Conservation (phyloP, 108 stramenopile species). For the Cyclotella choctawhatcheeana region DNA sequence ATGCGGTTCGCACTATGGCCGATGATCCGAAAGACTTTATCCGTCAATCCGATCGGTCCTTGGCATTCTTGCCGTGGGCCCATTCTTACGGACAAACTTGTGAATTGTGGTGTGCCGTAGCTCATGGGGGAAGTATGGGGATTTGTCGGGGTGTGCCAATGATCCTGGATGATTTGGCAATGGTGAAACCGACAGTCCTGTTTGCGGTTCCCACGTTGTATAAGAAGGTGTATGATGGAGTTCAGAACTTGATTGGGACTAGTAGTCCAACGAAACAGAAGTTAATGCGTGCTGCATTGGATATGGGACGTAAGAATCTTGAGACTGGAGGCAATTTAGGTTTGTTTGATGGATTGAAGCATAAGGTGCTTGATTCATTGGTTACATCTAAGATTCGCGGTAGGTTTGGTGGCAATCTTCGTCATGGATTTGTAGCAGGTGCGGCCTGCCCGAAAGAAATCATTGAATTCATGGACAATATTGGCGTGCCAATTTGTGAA, state of each 20-base stretch:
- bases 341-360: slow-evolving; percentile 57
- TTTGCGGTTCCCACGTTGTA: slow-evolving; percentile 96
- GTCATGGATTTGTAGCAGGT: slow-evolving; percentile 87
- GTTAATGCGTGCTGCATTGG: slow-evolving; percentile 82
- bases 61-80: slow-evolving; percentile 97
- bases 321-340: slow-evolving; percentile 60
- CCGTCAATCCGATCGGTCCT: slow-evolving; percentile 75
- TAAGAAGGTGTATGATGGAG: slow-evolving; percentile 96
- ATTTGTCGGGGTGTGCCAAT: slow-evolving; percentile 83
- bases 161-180: slow-evolving; percentile 81
- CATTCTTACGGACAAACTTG: slow-evolving; percentile 95
- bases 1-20: slow-evolving; percentile 72
- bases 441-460: slow-evolving; percentile 92
- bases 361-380: slow-evolving; percentile 72
- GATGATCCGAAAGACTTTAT: slow-evolving; percentile 85
- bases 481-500: slow-evolving; percentile 92
- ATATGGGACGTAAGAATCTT: slow-evolving; percentile 67
- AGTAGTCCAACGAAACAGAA: slow-evolving; percentile 72
- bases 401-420: slow-evolving; percentile 89
- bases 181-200: slow-evolving; percentile 86
- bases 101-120: slow-evolving; percentile 87
- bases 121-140: slow-evolving; percentile 89
- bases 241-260: slow-evolving; percentile 86
- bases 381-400: slow-evolving; percentile 92
- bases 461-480: slow-evolving; percentile 92